These are phyloP conservation scores for Talaromyces sp. DNA, from an alignment of 2,329 filamentous ascomycete genomes.

Conservation along the genomic window DNA sequence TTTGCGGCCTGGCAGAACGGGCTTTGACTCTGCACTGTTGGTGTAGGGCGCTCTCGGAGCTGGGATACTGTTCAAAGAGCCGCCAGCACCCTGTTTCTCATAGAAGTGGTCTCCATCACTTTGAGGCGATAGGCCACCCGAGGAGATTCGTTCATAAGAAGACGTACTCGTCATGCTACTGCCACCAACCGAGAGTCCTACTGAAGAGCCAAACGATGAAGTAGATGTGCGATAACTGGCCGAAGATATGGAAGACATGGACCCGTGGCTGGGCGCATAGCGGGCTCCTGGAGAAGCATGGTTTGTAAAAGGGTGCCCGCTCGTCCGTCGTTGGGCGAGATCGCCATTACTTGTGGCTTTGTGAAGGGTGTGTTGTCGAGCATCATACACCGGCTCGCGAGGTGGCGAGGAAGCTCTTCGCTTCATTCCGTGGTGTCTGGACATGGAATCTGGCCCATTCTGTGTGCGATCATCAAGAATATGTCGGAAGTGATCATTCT, in stretches of 20 bases:
- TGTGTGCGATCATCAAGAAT: constrained; percentile 36
- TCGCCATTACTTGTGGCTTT: constrained; percentile 42
- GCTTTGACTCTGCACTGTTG: constrained; percentile 33
- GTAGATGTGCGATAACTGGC: constrained; percentile 56
- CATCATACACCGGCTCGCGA: constrained; percentile 42
- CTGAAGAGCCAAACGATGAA: constrained; percentile 29
- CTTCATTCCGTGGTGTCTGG: constrained; percentile 53
- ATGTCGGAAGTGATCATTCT: constrained; percentile 29
- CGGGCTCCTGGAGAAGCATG: constrained; percentile 50
- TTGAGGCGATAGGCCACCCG: constrained; percentile 54
- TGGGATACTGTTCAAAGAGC: constrained; percentile 32
- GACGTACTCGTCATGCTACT: constrained; percentile 63
- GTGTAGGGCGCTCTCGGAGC: constrained; percentile 20
- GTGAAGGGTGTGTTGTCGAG: constrained; percentile 27
- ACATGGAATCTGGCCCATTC: constrained; percentile 28
- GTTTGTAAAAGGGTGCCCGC: constrained; percentile 50
- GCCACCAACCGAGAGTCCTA: constrained; percentile 52
- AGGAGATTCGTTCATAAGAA: constrained; percentile 57
- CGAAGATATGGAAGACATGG: constrained; percentile 62
- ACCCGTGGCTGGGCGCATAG: constrained; percentile 54
- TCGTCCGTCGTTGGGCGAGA: constrained; percentile 49
- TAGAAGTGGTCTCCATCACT: constrained; percentile 50
- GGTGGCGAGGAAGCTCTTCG: constrained; percentile 61
- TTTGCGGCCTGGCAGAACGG: constrained; percentile 39
- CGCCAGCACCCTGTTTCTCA: constrained; percentile 48